These are phyloP conservation scores for Candida maesae DNA, from an alignment of 805 yeast genomes.

Conservation along the genomic window DNA sequence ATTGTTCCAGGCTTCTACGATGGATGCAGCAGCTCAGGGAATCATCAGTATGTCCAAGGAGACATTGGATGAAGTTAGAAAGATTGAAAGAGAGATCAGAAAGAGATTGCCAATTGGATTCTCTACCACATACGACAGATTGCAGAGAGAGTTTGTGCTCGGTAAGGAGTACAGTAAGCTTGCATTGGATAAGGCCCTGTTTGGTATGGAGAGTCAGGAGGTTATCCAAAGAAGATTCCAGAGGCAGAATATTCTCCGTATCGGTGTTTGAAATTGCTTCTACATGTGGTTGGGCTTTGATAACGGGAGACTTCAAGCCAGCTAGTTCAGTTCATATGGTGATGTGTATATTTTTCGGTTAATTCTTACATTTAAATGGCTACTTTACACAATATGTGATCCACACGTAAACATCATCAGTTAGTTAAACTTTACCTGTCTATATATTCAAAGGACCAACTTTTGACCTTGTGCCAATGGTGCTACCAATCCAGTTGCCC, in stretches of 20 bases:
- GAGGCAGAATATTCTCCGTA: conserved; percentile 71
- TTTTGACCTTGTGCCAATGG: conserved; percentile 55
- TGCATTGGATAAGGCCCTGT: conserved; percentile 79
- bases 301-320: no score
- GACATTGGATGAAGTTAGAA: conserved; percentile 65
- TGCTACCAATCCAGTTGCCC: conserved; percentile 79
- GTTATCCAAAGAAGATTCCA: conserved; percentile 87
- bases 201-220: conserved; percentile 79
- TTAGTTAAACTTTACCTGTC: no score
- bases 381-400: no score
- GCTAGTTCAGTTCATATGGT: background rate
- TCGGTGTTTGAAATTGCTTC: conserved; percentile 21
- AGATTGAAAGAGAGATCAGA: conserved; percentile 79
- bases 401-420: no score
- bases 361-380: no score
- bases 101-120: conserved; percentile 94
- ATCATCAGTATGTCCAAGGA: conserved; percentile 50
- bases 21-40: conserved; percentile 77
- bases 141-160: conserved; percentile 77
- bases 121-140: conserved; percentile 84
- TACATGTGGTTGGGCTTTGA: no score
- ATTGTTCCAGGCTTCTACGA: conserved; percentile 92
- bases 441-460: no score
- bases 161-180: conserved; percentile 57
- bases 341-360: background rate